Evolutionary conservation across 805 yeast genomes (phyloP), one percentile per base, ranked within the genome.

Genomic region (Cyberlindnera misumaiensis): DNA sequence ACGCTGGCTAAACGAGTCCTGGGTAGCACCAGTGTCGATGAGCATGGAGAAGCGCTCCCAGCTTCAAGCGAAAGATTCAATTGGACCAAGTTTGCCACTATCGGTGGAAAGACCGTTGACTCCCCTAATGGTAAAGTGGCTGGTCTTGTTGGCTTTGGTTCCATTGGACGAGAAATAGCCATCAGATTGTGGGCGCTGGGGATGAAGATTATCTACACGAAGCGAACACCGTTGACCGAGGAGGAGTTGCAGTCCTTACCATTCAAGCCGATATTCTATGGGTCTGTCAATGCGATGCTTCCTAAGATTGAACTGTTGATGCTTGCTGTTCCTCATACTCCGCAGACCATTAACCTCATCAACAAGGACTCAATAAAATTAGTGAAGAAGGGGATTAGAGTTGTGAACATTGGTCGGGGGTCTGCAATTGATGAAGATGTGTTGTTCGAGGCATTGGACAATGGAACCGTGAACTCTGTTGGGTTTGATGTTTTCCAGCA

Each of bases 371-470:
- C 77, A 1, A 64, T 83, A 20, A 55, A 58, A 5, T 48, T 63
- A 35, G 63, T 82, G 41, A 66, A 70, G 31, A 61, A 66, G 34
- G 80, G 83, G 2, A 67, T 79, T 13, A 65, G 83, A 39, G 61
- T 83, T 22, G 76, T 83, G 34, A 83, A 83, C 52, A 77, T 83
- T 30, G 93, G 93, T 3, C 66, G 94, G 42, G 94, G 93, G 2
- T 49, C 69, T 7, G 72, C 82, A 27, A 67, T 83, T 39, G 76
- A 82, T 48, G 85, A 80, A 47, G 64, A 70, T 11, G 87, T 75
- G 3, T 56, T 83, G 36, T 63, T 82, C 9, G 65, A 60, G 6
- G 88, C 80, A 0, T 63, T 83, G 40, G 65, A 76, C 39, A 45
- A 67, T 5, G 85, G 85, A 1, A 72, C 78, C 38, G 65, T 83